Evolutionary conservation across 495 filamentous ascomycete species (phyloP), one percentile per base, ranked within the genome.

Genomic region (Aspergillus nidulans): DNA sequence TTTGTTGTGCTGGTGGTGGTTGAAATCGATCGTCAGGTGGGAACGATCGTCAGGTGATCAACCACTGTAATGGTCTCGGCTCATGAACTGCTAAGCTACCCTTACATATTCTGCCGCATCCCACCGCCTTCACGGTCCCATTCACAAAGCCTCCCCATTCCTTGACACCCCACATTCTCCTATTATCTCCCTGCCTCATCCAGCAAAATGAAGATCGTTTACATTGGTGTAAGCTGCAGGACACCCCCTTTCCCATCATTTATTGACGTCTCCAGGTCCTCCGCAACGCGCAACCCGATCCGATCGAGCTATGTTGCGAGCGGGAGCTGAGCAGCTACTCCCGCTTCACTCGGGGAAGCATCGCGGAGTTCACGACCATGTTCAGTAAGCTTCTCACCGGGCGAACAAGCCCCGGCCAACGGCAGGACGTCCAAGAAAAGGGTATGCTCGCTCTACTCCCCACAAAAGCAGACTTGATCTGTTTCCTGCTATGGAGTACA

Each of bases 371-470:
- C 70, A 73, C 81, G 53, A 70, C 72, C 62, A 68, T 82, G 40
- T 81, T 82, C 67, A 72, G 67, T 68, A 79, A 78, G 63, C 80
- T 78, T 5, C 80, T 87, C 18, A 92, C 94, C 38, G 90, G 95
- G 69, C 81, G 88, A 47, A 96, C 90, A 18, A 78, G 73, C 54
- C 85, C 90, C n/a, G 91, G 90, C 30, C 87, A 92, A 69, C 84
- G 94, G 61, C 91, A 96, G 70, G 90, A 92, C 61, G 84, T 97
- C 45, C 87, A 96, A 68, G 89, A 97, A 70, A 57, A 64, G 51
- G 62, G 62, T 40, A 87, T 92, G 81, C 86, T 21, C 34, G 32
- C 16, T 12, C 9, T 12, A 6, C 8, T 2, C 2, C 30, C 30
- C 15, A 34, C 30, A 34, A 34, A 6, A 6, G 3, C 30, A 13